Evolutionary conservation across 1,284 basidiomycete genomes (phyloP).

Genomic region (Takashimella koratensis): DNA sequence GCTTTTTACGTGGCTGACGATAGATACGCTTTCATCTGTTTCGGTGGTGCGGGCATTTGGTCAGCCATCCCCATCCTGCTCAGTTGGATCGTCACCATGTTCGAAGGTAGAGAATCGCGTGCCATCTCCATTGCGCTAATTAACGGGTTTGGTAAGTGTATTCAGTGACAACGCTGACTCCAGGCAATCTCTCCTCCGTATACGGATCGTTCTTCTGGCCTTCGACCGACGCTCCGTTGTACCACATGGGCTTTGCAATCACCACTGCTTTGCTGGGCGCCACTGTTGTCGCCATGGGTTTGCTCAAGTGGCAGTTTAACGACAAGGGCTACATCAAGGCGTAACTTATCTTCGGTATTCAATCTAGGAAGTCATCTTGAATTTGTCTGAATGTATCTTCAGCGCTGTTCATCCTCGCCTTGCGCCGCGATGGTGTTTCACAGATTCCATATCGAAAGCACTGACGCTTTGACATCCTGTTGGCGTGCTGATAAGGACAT

Average conservation of each 20-base stretch:
- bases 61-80: slow-evolving; percentile 43
- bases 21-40: slow-evolving; percentile 49
- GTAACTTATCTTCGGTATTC: not conserved
- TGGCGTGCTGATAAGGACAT: no score
- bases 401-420: no score
- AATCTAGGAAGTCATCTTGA: no score
- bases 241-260: slow-evolving; percentile 41
- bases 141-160: slow-evolving; percentile 37
- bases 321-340: slow-evolving; percentile 26
- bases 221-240: slow-evolving; percentile 29
- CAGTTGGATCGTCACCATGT: slow-evolving; percentile 46
- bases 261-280: slow-evolving; percentile 37
- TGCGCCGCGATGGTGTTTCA: no score
- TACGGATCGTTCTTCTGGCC: slow-evolving; percentile 51
- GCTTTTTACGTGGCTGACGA: no score
- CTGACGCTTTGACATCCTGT: no score
- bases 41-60: slow-evolving; percentile 47
- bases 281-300: slow-evolving; percentile 19
- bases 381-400: no score
- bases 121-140: slow-evolving; percentile 44
- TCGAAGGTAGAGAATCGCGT: slow-evolving; percentile 45
- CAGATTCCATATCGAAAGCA: no score
- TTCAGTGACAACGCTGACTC: slow-evolving; percentile 1
- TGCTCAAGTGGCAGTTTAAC: slow-evolving; percentile 33
- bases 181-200: slow-evolving; percentile 35